Conservation (phyloP, 2,329 filamentous ascomycete species). For the Penicillium sp. region DNA sequence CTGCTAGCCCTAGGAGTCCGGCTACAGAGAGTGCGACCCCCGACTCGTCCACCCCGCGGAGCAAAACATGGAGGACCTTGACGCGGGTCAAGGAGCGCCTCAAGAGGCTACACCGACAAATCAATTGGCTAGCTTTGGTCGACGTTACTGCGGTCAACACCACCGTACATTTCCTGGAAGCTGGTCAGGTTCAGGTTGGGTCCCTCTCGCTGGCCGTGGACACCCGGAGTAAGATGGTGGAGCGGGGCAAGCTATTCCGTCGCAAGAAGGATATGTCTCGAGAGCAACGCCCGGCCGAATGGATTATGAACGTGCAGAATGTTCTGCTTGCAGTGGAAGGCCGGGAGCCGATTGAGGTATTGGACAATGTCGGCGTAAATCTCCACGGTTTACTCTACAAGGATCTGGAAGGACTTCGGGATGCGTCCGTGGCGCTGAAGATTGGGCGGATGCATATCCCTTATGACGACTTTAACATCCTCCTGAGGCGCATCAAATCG, state of each 20-base stretch:
- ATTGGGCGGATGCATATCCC: constrained; percentile 88
- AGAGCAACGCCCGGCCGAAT: constrained; percentile 80
- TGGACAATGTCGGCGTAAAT: constrained; percentile 87
- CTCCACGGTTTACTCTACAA: constrained; percentile 89
- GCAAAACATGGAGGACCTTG: constrained; percentile 79
- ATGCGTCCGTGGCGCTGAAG: constrained; percentile 88
- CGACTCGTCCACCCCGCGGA: constrained; percentile 48
- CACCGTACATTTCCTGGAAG: constrained; percentile 74
- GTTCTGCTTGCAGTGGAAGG: constrained; percentile 87
- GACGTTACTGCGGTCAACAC: constrained; percentile 86
- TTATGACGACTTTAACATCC: constrained; percentile 76
- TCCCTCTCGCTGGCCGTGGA: constrained; percentile 86
- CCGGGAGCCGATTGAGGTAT: constrained; percentile 79
- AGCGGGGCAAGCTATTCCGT: constrained; percentile 85
- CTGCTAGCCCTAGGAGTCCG: constrained; percentile 25
- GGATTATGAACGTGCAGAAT: constrained; percentile 85
- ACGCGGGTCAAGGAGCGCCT: constrained; percentile 80
- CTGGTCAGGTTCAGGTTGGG: constrained; percentile 83
- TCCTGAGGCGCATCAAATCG: constrained; percentile 37
- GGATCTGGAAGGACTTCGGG: constrained; percentile 81
- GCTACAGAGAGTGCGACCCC: constrained; percentile 27
- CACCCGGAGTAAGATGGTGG: constrained; percentile 87
- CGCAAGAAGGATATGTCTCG: constrained; percentile 69
- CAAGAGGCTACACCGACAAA: constrained; percentile 82
- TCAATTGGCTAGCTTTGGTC: constrained; percentile 86